Conservation (phyloP, 305 asterid genomes). For the Fraxinus sp. region DNA sequence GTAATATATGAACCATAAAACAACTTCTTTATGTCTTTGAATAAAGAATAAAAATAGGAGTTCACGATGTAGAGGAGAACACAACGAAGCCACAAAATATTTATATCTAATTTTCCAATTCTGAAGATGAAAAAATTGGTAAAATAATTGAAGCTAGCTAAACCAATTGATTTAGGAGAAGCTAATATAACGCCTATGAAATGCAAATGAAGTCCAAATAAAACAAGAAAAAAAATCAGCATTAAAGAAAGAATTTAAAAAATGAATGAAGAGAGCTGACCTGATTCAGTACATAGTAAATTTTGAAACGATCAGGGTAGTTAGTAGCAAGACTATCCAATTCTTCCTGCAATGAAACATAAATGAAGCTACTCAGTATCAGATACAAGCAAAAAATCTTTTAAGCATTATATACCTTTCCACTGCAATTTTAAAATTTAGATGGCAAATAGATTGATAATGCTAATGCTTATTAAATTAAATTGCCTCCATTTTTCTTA, state of each 20-base stretch:
- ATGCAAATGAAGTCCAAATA: not conserved
- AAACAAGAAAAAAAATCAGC: not conserved
- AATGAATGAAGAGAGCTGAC: conserved; percentile 28
- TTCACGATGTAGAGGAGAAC: not conserved
- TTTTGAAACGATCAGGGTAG: conserved; percentile 59
- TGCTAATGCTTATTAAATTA: no score
- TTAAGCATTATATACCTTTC: not conserved
- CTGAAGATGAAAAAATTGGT: not conserved
- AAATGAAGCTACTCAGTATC: not conserved
- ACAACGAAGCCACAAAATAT: not conserved
- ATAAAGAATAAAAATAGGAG: not conserved
- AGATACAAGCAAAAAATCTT: not conserved
- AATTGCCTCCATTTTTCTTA: no score
- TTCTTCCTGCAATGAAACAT: conserved; percentile 57
- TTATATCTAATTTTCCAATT: not conserved
- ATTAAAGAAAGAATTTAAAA: not conserved
- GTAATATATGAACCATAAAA: not conserved
- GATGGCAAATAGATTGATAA: no score
- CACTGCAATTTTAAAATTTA: not conserved
- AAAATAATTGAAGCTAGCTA: not conserved
- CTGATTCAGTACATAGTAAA: conserved; percentile 85
- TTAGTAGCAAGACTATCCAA: conserved; percentile 60
- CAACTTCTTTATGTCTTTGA: not conserved
- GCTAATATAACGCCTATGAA: not conserved
- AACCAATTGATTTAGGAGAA: not conserved